Evolutionary conservation across 352 stramenopile genomes (phyloP).

Genomic region (Pythium myriotylum): DNA sequence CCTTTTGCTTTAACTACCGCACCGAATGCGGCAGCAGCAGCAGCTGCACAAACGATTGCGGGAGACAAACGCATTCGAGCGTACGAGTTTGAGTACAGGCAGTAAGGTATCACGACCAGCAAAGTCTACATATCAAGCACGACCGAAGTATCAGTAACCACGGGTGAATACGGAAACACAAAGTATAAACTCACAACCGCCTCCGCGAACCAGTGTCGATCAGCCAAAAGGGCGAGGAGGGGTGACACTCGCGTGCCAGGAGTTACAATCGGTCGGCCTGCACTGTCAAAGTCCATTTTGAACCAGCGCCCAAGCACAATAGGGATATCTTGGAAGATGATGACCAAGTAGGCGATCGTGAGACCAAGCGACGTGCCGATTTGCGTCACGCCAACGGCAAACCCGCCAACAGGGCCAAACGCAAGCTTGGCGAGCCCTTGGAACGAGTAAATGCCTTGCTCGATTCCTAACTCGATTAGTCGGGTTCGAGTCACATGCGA

Average conservation of each 20-base stretch:
- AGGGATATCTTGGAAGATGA: slow-evolving; percentile 47
- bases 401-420: slow-evolving; percentile 37
- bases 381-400: slow-evolving; percentile 36
- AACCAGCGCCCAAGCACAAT: slow-evolving; percentile 42
- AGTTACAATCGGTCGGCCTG: slow-evolving; percentile 24
- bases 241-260: slow-evolving; percentile 13
- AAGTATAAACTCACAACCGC: slow-evolving; percentile 7
- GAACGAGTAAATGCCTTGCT: slow-evolving; percentile 56
- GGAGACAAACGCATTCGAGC: slow-evolving; percentile 32
- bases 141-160: background rate
- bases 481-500: slow-evolving; percentile 32
- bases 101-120: slow-evolving; percentile 43
- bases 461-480: slow-evolving; percentile 49
- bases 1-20: slow-evolving; percentile 32
- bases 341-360: slow-evolving; percentile 41
- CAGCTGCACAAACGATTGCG: slow-evolving; percentile 25
- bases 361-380: slow-evolving; percentile 41
- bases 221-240: slow-evolving; percentile 30
- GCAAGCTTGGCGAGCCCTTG: slow-evolving; percentile 50
- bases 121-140: slow-evolving; percentile 24
- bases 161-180: background rate
- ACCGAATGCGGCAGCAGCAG: slow-evolving; percentile 35
- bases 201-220: slow-evolving; percentile 21
- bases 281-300: slow-evolving; percentile 36
- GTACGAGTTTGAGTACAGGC: slow-evolving; percentile 38